Percentiles rank a stretch among this genome's conserved stretches.
phyloP scores from a whole-genome alignment of 1,284 basidiomycete species.

The Ceratobasidium sp. region DNA sequence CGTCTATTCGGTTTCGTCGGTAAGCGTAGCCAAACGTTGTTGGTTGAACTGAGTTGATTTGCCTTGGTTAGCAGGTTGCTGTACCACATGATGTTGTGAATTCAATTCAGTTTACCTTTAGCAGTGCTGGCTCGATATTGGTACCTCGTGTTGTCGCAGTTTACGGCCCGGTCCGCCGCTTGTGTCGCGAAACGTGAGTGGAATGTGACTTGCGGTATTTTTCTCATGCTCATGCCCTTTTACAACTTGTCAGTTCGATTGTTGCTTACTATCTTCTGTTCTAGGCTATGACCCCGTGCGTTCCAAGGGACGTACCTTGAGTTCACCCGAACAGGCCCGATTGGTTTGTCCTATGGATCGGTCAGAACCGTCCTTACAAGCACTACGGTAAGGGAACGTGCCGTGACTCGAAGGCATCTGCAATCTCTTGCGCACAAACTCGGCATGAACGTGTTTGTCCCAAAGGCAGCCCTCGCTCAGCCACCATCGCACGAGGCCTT shows the following conservation, averaged over 20 bases:
- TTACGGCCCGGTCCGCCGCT: neutral
- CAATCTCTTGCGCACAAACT: neutral
- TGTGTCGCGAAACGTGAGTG: neutral
- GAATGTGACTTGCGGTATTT: neutral
- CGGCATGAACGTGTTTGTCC: neutral
- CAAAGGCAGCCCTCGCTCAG: neutral
- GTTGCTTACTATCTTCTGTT: neutral
- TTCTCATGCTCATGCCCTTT: neutral
- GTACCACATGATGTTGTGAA: neutral
- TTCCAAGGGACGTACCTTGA: neutral
- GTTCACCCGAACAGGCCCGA: constrained; percentile 7
- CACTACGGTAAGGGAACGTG: neutral
- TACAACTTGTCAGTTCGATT: neutral
- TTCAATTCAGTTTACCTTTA: constrained; percentile 3
- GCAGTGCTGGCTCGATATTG: neutral
- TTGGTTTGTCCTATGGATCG: neutral
- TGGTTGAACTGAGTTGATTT: constrained; percentile 18
- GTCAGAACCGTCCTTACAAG: neutral
- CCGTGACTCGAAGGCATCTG: neutral
- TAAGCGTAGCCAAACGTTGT: neutral
- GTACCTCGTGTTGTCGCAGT: constrained; percentile 3
- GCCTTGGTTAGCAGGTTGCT: neutral
- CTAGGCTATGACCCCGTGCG: neutral
- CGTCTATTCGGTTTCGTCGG: neutral
- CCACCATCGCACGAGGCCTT: neutral